Evolutionary conservation across 495 filamentous ascomycete genomes (phyloP).

Genomic region (Aspergillus homomorphus): DNA sequence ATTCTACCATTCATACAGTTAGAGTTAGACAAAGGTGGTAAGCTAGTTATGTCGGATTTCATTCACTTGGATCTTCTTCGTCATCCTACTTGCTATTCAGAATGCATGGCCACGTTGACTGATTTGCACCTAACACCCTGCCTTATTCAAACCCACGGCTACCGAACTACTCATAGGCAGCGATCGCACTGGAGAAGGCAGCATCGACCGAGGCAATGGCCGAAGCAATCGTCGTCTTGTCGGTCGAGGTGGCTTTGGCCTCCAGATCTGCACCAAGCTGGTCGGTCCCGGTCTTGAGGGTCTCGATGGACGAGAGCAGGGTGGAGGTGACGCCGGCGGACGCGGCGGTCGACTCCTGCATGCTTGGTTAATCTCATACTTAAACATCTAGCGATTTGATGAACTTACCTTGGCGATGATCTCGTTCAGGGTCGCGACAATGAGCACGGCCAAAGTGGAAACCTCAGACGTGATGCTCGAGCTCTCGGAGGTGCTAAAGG

Average conservation of each 20-base stretch:
- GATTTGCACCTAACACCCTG: too few species aligned
- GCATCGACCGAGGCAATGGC: background rate
- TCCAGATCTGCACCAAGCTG: background rate
- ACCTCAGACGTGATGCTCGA: background rate
- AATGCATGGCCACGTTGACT: too few species aligned
- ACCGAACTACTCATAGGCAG: background rate
- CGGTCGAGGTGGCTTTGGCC: background rate
- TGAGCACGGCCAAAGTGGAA: background rate
- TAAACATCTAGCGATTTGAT: too few species aligned
- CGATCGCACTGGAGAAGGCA: background rate
- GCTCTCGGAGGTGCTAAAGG: background rate
- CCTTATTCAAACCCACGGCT: too few species aligned
- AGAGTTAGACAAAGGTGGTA: too few species aligned
- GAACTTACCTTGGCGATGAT: background rate
- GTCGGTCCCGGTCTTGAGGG: background rate
- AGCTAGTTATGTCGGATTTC: too few species aligned
- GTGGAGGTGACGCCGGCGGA: background rate
- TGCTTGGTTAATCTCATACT: background rate
- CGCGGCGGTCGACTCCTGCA: background rate
- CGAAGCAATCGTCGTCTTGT: background rate
- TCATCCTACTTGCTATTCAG: background rate
- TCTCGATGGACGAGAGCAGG: background rate
- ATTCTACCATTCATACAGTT: too few species aligned
- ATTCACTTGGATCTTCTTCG: too few species aligned
- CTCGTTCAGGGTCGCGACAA: background rate